phyloP scores from a whole-genome alignment of 2,329 filamentous ascomycete genomes.

The Colletotrichum limetticola region DNA sequence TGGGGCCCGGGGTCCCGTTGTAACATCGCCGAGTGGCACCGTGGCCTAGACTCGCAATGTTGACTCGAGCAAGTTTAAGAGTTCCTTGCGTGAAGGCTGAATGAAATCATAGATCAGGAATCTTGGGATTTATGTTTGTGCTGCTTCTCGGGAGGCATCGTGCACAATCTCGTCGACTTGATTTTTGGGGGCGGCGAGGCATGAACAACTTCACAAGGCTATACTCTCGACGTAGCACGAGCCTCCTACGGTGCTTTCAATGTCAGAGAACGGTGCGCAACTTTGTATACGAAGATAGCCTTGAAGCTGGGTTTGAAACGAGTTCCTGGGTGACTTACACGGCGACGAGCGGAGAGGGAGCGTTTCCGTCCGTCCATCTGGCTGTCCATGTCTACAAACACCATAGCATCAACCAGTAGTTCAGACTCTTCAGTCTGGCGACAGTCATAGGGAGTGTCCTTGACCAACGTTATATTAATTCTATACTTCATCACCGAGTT shows the following conservation, averaged over 20 bases:
- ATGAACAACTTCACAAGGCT: too few relatives aligned
- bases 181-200: too few relatives aligned
- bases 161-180: background rate
- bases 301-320: too few relatives aligned
- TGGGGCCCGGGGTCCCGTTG: background rate
- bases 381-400: background rate
- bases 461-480: background rate
- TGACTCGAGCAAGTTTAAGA: background rate
- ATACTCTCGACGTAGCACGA: too few relatives aligned
- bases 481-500: background rate
- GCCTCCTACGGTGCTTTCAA: too few relatives aligned
- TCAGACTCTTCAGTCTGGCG: background rate
- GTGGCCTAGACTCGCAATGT: background rate
- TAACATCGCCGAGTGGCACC: background rate
- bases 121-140: background rate
- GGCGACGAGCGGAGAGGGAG: background rate
- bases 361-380: background rate
- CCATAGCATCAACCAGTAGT: background rate
- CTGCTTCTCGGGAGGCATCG: background rate
- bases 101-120: background rate
- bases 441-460: too few relatives aligned
- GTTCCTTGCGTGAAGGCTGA: background rate
- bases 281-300: too few relatives aligned
- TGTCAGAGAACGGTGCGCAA: too few relatives aligned
- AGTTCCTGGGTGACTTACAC: too few relatives aligned